Percentiles rank a stretch among this genome's conserved stretches.
Evolutionary conservation across 768 basidiomycete species (phyloP).

Genomic region (Hebeloma cylindrosporum): DNA sequence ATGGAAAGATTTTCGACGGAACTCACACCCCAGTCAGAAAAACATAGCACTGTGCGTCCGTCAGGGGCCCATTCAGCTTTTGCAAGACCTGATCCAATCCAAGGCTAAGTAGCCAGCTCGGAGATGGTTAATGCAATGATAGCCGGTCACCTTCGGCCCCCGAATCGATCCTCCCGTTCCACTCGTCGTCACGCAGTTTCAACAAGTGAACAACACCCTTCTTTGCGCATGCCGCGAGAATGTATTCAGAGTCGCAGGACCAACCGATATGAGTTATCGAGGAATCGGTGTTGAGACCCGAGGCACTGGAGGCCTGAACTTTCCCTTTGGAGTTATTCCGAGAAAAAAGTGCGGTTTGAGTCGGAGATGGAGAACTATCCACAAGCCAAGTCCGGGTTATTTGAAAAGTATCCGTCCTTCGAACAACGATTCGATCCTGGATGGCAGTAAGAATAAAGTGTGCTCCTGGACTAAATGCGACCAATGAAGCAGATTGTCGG

Average conservation of each 20-base stretch:
- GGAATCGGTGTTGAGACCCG: conserved; percentile 27
- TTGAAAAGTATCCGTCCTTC: conserved; percentile 81
- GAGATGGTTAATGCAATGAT: neutral
- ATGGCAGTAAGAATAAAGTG: conserved; percentile 84
- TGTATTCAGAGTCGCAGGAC: conserved; percentile 87
- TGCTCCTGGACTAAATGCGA: conserved; percentile 81
- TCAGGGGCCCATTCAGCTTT: conserved; percentile 91
- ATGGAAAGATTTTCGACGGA: neutral
- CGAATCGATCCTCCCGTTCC: conserved; percentile 75
- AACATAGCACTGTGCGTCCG: conserved; percentile 80
- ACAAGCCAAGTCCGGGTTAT: conserved; percentile 81
- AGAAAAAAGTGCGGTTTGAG: conserved; percentile 40
- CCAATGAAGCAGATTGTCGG: conserved; percentile 68
- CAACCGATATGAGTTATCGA: conserved; percentile 78
- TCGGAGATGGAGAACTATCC: conserved; percentile 52
- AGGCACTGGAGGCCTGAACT: conserved; percentile 20
- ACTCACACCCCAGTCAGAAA: conserved; percentile 93
- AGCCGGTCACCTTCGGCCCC: conserved; percentile 62
- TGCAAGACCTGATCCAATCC: conserved; percentile 53
- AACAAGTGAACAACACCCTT: conserved; percentile 71
- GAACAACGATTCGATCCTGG: conserved; percentile 76
- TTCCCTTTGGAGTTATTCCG: conserved; percentile 35
- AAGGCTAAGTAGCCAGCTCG: conserved; percentile 11
- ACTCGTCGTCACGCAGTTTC: conserved; percentile 76
- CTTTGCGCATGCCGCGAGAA: conserved; percentile 79